phyloP scores from a whole-genome alignment of 2,329 filamentous ascomycete species.

The Rhinocladiella similis region DNA sequence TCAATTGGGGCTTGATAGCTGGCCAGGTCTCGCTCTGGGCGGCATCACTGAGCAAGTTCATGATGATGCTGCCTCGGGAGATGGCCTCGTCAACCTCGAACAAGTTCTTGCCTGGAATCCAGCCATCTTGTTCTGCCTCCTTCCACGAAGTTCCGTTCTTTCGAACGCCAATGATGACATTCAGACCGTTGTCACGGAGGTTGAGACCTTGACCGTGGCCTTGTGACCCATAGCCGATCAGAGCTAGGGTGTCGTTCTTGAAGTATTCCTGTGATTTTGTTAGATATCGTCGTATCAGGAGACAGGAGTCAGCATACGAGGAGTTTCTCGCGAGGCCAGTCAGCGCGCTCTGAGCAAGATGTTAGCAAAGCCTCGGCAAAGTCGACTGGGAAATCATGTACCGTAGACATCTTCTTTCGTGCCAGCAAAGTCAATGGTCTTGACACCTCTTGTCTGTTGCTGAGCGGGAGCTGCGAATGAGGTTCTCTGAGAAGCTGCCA shows the following conservation, averaged over 20 bases:
- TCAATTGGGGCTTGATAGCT: slow-evolving; percentile 93
- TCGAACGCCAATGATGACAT: slow-evolving; percentile 97
- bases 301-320: slow-evolving; percentile 62
- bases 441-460: slow-evolving; percentile 81
- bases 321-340: slow-evolving; percentile 99
- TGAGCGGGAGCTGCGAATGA: slow-evolving; percentile 49
- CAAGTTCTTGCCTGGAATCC: slow-evolving; percentile 97
- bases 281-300: slow-evolving; percentile 9
- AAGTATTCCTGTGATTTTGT: slow-evolving; percentile 77
- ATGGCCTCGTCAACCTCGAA: slow-evolving; percentile 99
- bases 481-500: slow-evolving; percentile 48
- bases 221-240: slow-evolving; percentile 98
- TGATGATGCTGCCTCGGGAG: slow-evolving; percentile 87
- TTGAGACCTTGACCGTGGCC: slow-evolving; percentile 99
- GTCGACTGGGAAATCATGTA: slow-evolving; percentile 45
- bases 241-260: slow-evolving; percentile 98
- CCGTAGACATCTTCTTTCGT: slow-evolving; percentile 92
- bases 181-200: slow-evolving; percentile 98
- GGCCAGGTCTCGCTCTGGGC: slow-evolving; percentile 99
- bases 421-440: slow-evolving; percentile 99
- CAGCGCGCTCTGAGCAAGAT: slow-evolving; percentile 73
- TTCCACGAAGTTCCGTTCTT: slow-evolving; percentile 99
- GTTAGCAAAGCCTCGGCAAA: slow-evolving; percentile 2
- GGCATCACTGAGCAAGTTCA: slow-evolving; percentile 98
- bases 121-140: slow-evolving; percentile 94